Evolutionary conservation across 768 basidiomycete genomes (phyloP).

Genomic region (Tremella mesenterica): DNA sequence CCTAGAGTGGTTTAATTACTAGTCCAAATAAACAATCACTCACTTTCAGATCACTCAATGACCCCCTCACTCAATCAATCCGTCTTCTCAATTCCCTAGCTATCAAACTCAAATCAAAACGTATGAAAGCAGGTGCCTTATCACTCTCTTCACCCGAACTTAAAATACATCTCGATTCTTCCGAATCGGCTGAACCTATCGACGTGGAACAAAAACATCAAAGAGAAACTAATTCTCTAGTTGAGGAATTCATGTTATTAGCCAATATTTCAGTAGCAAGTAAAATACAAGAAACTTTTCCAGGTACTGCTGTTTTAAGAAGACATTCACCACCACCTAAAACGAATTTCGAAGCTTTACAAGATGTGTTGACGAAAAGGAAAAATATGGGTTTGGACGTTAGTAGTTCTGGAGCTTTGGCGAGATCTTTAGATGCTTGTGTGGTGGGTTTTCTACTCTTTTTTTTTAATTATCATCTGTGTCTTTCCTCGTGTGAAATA

Average conservation of each 20-base stretch:
- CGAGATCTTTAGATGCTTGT: constrained; percentile 77
- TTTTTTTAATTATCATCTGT: neutral
- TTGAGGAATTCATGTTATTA: constrained; percentile 98
- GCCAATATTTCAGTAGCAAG: constrained; percentile 89
- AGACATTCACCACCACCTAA: constrained; percentile 85
- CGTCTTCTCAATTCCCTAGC: constrained; percentile 82
- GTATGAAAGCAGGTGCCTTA: constrained; percentile 94
- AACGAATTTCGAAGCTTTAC: constrained; percentile 88
- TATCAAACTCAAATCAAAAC: constrained; percentile 66
- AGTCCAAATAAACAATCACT: no score
- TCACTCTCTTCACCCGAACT: constrained; percentile 98
- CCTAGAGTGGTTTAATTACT: no score
- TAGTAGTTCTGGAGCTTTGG: constrained; percentile 80
- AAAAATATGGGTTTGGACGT: constrained; percentile 77
- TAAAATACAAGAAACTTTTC: constrained; percentile 89
- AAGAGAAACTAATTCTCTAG: constrained; percentile 86
- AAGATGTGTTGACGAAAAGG: constrained; percentile 81
- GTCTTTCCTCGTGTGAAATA: no score
- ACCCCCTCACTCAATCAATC: constrained; percentile 74
- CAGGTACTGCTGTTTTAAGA: constrained; percentile 88
- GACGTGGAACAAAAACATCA: constrained; percentile 94
- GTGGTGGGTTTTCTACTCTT: constrained; percentile 49
- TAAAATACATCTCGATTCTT: constrained; percentile 86
- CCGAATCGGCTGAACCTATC: constrained; percentile 89
- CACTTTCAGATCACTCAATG: constrained; percentile 57